Base-by-base conservation (phyloP, 129 eudicot genomes). In the Kitagawia praeruptora region DNA sequence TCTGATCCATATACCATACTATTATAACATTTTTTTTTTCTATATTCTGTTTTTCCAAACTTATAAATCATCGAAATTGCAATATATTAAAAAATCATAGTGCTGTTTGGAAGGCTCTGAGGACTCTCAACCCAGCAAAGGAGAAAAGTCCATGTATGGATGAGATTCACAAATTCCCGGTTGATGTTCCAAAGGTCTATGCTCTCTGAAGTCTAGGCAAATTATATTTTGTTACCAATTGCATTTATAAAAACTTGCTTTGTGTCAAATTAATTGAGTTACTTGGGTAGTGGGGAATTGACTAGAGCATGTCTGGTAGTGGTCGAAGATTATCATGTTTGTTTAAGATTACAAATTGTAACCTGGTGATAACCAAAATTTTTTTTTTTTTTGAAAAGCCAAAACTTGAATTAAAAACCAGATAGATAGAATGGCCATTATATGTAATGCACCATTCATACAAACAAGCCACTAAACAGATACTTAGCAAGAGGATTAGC, bases 61-160 rank as follows among this genome's bases (percentile, higher is more conserved):
- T n/a, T n/a, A n/a, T n/a, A n/a, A n/a, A n/a, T n/a, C n/a, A n/a
- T n/a, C n/a, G n/a, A n/a, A n/a, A n/a, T n/a, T n/a, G n/a, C n/a
- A n/a, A n/a, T n/a, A n/a, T n/a, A n/a, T n/a, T n/a, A n/a, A 51
- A n/a, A n/a, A n/a, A n/a, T n/a, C n/a, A n/a, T n/a, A 79, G 82
- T 48, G 82, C 82, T 49, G 82, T 79, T 46, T 79, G 82, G 82
- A 79, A 70, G 77, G 77, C 82, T 27, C 74, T 79, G 44, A 69
- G 82, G 77, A 79, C 76, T 66, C 61, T 79, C 1, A 70, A 70
- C 25, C 84, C 84, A 7, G 80, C 69, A 34, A 76, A 81, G 84
- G 84, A 81, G 80, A 75, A 81, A 75, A 81, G 44, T 45, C 84
- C 84, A 18, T 75, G 84, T 80, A 76, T 75, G 80, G 84, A 81